phyloP scores from a whole-genome alignment of 192 early-diverging fungal species.

The Entomortierella parvispora region DNA sequence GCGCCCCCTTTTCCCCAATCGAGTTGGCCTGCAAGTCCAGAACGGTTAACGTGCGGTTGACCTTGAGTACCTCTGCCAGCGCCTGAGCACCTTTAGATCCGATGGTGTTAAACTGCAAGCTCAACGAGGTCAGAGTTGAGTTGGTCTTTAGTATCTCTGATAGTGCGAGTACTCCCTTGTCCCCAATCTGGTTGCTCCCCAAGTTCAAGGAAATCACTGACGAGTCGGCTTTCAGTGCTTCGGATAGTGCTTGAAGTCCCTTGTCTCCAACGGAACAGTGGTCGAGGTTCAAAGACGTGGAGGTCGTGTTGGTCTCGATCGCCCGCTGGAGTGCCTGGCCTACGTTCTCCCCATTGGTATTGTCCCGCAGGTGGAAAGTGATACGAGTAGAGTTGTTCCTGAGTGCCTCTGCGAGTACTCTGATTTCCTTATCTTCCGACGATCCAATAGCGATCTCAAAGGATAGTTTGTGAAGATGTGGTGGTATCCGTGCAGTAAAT shows the following conservation, averaged over 20 bases:
- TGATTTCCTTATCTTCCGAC: background rate
- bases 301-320: background rate
- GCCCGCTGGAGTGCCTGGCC: background rate
- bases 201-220: constrained; percentile 8
- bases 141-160: constrained; percentile 11
- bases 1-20: background rate
- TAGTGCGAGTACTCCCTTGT: background rate
- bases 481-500: background rate
- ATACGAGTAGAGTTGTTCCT: background rate
- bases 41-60: too few species aligned
- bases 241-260: constrained; percentile 2
- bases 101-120: background rate
- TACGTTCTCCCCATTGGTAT: background rate
- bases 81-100: background rate
- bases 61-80: too few species aligned
- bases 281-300: background rate
- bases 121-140: constrained; percentile 10
- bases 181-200: background rate
- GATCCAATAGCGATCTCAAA: background rate
- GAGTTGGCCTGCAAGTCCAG: too few species aligned
- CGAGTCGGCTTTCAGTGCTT: constrained; percentile 9
- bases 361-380: background rate
- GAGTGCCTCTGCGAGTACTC: background rate
- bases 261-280: background rate
- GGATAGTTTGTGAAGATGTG: background rate